Conservation (phyloP, 2,329 filamentous ascomycete genomes). For the Hypomyces rosellus region DNA sequence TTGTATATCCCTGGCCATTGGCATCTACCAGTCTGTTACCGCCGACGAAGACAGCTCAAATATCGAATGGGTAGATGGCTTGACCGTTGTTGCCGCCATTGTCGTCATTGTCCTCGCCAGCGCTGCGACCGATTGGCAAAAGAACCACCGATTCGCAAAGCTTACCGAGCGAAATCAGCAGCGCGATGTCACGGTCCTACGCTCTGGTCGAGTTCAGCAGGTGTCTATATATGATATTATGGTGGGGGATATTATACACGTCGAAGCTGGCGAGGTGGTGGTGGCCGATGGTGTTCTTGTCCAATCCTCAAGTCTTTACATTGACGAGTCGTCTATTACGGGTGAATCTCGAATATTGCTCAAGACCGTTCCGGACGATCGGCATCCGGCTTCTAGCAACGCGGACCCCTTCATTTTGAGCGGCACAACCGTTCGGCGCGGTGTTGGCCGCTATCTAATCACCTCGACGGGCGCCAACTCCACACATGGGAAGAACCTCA, state of each 20-base stretch:
- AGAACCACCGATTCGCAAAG: conserved; percentile 74
- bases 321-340: conserved; percentile 70
- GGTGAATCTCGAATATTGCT: conserved; percentile 69
- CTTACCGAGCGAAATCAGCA: conserved; percentile 76
- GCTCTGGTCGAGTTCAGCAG: conserved; percentile 65
- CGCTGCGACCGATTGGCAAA: conserved; percentile 77
- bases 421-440: conserved; percentile 70
- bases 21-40: conserved; percentile 65
- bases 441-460: conserved; percentile 69
- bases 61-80: conserved; percentile 76
- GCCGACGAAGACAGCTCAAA: conserved; percentile 43
- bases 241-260: conserved; percentile 66
- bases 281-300: conserved; percentile 67
- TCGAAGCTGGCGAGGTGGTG: conserved; percentile 67
- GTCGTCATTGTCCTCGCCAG: conserved; percentile 69
- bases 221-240: conserved; percentile 65
- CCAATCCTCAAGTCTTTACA: conserved; percentile 45
- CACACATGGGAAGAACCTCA: conserved; percentile 69
- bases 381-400: conserved; percentile 42
- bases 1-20: conserved; percentile 66
- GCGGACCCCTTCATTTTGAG: conserved; percentile 77
- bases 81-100: conserved; percentile 72
- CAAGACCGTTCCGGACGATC: conserved; percentile 56
- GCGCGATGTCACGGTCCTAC: conserved; percentile 64
- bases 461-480: conserved; percentile 69